These are phyloP conservation scores for Cystofilobasidium capitatum DNA, from an alignment of 768 basidiomycete genomes.

Conservation along the genomic window DNA sequence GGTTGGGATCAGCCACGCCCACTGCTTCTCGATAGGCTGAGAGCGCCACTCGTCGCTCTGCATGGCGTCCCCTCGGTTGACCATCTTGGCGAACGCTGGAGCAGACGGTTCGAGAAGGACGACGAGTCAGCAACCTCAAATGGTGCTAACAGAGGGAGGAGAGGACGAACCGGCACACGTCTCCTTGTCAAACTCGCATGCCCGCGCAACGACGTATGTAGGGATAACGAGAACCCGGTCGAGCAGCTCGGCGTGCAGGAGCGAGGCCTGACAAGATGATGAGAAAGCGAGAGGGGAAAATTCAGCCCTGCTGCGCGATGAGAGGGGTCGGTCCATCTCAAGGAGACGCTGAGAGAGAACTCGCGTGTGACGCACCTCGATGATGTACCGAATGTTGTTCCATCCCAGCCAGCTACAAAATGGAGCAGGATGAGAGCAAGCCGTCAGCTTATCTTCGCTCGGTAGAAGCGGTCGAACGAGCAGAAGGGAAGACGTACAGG, in stretches of 20 bases:
- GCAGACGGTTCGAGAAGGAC: not conserved
- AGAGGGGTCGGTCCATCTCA: not conserved
- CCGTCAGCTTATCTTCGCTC: not conserved
- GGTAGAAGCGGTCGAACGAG: not conserved
- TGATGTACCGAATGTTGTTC: constrained; percentile 49
- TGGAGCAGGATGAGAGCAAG: not conserved
- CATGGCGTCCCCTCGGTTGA: constrained; percentile 46
- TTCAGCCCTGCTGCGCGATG: not conserved
- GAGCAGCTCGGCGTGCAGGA: constrained; percentile 44
- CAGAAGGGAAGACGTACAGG: constrained; percentile 8
- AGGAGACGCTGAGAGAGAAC: not conserved
- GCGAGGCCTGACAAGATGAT: constrained; percentile 32
- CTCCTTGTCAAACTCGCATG: constrained; percentile 44
- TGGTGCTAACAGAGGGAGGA: too few species aligned
- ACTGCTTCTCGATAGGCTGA: constrained; percentile 37
- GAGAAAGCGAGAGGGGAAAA: not conserved
- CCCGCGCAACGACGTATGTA: constrained; percentile 46
- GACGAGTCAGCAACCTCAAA: not conserved
- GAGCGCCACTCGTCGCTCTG: constrained; percentile 43
- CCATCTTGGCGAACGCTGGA: constrained; percentile 43
- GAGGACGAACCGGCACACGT: constrained; percentile 15
- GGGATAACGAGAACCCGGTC: constrained; percentile 46
- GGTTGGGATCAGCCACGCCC: constrained; percentile 34
- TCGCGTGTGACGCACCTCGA: constrained; percentile 39
- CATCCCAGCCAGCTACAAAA: constrained; percentile 41